Evolutionary conservation across 306 rosid species (phyloP).

Genomic region (Astragalus membranaceus): DNA sequence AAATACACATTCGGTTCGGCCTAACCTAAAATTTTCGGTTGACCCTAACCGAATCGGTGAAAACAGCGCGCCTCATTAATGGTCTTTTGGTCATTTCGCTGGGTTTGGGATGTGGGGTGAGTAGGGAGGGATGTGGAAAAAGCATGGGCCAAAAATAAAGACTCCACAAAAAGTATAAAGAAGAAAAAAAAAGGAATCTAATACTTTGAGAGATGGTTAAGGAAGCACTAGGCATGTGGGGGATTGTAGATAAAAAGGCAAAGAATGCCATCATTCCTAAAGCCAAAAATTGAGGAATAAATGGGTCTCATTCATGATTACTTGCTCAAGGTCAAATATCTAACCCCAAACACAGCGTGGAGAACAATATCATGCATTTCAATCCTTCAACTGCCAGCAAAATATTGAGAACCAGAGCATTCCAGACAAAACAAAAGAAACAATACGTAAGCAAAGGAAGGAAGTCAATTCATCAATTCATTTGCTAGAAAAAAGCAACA

Average conservation of each 20-base stretch:
- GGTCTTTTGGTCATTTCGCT: too few species aligned
- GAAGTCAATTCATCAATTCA: not conserved
- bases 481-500: not conserved
- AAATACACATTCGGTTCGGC: too few species aligned
- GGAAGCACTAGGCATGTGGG: constrained; percentile 38
- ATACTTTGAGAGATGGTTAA: constrained; percentile 14
- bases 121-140: too few species aligned
- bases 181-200: constrained; percentile 3
- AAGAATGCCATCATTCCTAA: constrained; percentile 29
- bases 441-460: not conserved
- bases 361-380: constrained; percentile 28
- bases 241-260: constrained; percentile 32
- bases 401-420: not conserved
- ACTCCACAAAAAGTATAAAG: not conserved
- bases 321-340: constrained; percentile 15
- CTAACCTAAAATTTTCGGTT: too few species aligned
- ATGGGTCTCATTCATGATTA: constrained; percentile 36
- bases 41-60: too few species aligned
- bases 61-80: too few species aligned
- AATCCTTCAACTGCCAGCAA: constrained; percentile 31
- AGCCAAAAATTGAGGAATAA: constrained; percentile 34
- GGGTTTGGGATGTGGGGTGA: too few species aligned
- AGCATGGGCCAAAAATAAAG: too few species aligned
- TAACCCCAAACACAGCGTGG: constrained; percentile 28
- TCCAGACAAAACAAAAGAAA: constrained; percentile 18